A percentile compares a stretch with the other conserved stretches of the same genome.
phyloP scores from a whole-genome alignment of 2,329 filamentous ascomycete genomes.

The Akanthomyces muscarius region DNA sequence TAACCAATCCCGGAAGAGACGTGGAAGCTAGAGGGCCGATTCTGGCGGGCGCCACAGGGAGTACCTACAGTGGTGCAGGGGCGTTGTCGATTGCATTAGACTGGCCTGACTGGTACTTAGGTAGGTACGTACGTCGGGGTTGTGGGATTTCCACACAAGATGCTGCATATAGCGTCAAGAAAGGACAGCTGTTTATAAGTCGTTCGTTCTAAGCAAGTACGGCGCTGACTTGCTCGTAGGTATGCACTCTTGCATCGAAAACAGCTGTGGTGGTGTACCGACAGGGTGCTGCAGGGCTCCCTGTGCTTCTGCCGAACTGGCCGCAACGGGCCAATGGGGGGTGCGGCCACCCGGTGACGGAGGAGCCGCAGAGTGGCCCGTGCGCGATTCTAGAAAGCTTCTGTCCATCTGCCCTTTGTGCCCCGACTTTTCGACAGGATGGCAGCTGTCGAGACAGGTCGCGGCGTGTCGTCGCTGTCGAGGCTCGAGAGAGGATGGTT shows the following conservation, averaged over 20 bases:
- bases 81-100: too few relatives aligned
- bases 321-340: constrained; percentile 13
- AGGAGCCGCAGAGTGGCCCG: constrained; percentile 20
- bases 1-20: constrained; percentile 10
- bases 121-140: too few relatives aligned
- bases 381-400: constrained; percentile 29
- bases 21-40: neutral
- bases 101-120: too few relatives aligned
- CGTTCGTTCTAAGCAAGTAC: too few relatives aligned
- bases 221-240: too few relatives aligned
- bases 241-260: too few relatives aligned
- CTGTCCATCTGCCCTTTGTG: constrained; percentile 15
- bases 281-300: neutral
- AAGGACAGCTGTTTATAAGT: too few relatives aligned
- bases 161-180: too few relatives aligned
- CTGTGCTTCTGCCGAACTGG: constrained; percentile 5
- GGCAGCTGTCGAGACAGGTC: neutral
- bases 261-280: neutral
- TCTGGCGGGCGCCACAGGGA: constrained; percentile 8
- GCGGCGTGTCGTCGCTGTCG: neutral
- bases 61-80: neutral
- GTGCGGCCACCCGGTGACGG: constrained; percentile 10
- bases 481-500: neutral
- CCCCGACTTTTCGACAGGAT: constrained; percentile 13
- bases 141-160: too few relatives aligned